Base-by-base conservation (phyloP, 768 basidiomycete genomes). In the Sporobolomyces roseus region DNA sequence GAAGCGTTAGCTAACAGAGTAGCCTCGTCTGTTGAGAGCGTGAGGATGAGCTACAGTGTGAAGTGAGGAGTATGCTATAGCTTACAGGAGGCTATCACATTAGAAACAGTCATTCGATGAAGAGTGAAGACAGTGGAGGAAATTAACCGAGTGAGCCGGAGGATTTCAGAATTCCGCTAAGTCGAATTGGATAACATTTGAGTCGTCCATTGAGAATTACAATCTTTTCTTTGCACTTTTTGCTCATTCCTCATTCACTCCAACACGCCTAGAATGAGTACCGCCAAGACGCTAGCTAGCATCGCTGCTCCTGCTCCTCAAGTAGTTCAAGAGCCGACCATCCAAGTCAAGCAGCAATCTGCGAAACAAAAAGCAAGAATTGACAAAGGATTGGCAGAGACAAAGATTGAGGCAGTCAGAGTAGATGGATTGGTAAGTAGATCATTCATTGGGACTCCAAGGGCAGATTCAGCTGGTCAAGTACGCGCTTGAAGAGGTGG, bases 1-100 rank as follows among this genome's bases (percentile, higher is more conserved):
- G 87, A 86, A 29, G 89, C 86, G 80, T 97, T 96, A 63, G 87
- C 84, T 65, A 96, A 81, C 67, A 96, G 83, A 75, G 92, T 50
- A 17, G 52, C 45, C 50, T 72, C 70, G 43, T 72, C 70, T 72
- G 9, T 0, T 33, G 0, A 25, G 8, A 41, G 38, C 54, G 55
- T 71, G n/a, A 63, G 70, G 3, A 12, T 7, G 27, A 1, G 62
- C 4, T 1, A 8, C 5, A 0, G 35, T 7, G 36, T 2, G 21
- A 1, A 60, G n/a, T n/a, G n/a, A n/a, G n/a, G n/a, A n/a, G n/a
- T n/a, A n/a, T n/a, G n/a, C n/a, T n/a, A n/a, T n/a, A n/a, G n/a
- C 68, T n/a, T 29, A 69, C 68, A 69, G 16, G 51, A 43, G 10
- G 29, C 52, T 27, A 69, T 43, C n/a, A 36, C 60, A n/a, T n/a